Evolutionary conservation across 495 filamentous ascomycete species (phyloP).

Genomic region (Aspergillus avenaceus): DNA sequence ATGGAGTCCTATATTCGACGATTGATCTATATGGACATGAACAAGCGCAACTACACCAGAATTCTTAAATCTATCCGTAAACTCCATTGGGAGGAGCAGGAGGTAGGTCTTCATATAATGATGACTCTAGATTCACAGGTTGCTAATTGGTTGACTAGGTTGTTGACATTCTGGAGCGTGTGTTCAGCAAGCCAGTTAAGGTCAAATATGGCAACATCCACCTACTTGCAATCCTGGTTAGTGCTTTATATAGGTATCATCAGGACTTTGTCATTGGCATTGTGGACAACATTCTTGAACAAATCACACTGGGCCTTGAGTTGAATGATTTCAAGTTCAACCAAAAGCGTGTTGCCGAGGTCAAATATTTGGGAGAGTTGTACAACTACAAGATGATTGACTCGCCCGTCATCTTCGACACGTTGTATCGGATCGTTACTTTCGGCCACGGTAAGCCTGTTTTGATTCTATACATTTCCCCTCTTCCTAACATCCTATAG

Average conservation of each 20-base stretch:
- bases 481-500: constrained; percentile 20
- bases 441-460: constrained; percentile 72
- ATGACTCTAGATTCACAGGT: neutral
- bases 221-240: constrained; percentile 86
- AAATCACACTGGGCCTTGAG: constrained; percentile 83
- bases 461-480: neutral
- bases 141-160: constrained; percentile 45
- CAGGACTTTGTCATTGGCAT: constrained; percentile 82
- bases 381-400: constrained; percentile 99
- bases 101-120: constrained; percentile 48
- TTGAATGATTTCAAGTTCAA: constrained; percentile 98
- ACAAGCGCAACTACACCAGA: constrained; percentile 88
- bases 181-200: constrained; percentile 93
- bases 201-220: constrained; percentile 98
- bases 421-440: constrained; percentile 87
- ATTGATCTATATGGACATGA: constrained; percentile 88
- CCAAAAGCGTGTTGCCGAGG: constrained; percentile 89
- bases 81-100: constrained; percentile 92
- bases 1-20: constrained; percentile 90
- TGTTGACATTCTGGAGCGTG: constrained; percentile 77
- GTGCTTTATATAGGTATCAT: constrained; percentile 85
- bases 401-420: constrained; percentile 92
- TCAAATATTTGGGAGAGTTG: constrained; percentile 94
- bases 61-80: constrained; percentile 89
- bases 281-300: constrained; percentile 86